Conservation (phyloP, 768 basidiomycete genomes). For the Boletellus ananas region DNA sequence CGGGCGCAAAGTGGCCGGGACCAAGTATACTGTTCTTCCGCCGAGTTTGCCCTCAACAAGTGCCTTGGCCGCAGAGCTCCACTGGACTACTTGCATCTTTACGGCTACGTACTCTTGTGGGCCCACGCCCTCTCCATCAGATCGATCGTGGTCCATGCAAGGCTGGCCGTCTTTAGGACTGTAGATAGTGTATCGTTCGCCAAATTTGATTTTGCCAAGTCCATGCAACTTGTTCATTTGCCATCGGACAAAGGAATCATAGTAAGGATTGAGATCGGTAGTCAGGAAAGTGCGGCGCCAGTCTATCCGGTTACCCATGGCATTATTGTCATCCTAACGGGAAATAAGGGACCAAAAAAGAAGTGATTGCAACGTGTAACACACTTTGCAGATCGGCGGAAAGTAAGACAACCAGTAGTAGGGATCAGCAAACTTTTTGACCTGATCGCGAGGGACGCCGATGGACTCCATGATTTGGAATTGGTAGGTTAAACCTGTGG, state of each 20-base stretch:
- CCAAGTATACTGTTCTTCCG: conserved; percentile 80
- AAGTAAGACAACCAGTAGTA: conserved; percentile 90
- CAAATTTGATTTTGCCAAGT: conserved; percentile 94
- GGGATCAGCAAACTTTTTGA: conserved; percentile 97
- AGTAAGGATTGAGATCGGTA: conserved; percentile 95
- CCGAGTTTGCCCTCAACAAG: conserved; percentile 66
- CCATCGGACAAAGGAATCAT: conserved; percentile 96
- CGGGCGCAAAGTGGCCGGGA: conserved; percentile 94
- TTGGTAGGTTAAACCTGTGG: conserved; percentile 91
- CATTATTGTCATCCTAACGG: conserved; percentile 63
- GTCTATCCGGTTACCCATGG: conserved; percentile 93
- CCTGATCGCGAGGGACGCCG: conserved; percentile 80
- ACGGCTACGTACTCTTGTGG: conserved; percentile 94
- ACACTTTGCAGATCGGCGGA: conserved; percentile 88
- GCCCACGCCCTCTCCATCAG: conserved; percentile 89
- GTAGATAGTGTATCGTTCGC: conserved; percentile 97
- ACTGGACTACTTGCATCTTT: conserved; percentile 91
- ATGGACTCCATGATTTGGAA: conserved; percentile 99
- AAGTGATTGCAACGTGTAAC: conserved; percentile 21
- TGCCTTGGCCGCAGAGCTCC: conserved; percentile 66
- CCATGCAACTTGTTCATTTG: conserved; percentile 90
- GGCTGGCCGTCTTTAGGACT: conserved; percentile 98
- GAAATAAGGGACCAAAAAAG: background rate
- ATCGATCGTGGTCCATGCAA: conserved; percentile 99
- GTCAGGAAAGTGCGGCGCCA: conserved; percentile 96